Conservation (phyloP, 805 yeast genomes). For the Metschnikowia kofuensis region DNA sequence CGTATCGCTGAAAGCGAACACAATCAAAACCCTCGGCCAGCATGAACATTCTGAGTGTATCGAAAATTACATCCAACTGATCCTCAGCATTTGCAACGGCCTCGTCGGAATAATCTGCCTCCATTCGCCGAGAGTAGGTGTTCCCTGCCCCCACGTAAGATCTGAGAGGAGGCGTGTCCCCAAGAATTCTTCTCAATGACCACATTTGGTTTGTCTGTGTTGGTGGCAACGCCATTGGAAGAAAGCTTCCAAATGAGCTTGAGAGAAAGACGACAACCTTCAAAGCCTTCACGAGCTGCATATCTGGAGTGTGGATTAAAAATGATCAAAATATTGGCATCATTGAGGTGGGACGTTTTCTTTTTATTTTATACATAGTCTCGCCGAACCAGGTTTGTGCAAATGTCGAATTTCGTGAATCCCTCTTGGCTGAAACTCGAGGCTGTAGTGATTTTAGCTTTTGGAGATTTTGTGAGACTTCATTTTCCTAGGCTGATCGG, state of each 20-base stretch:
- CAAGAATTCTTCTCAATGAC: neutral
- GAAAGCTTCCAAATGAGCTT: neutral
- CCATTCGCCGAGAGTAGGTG: neutral
- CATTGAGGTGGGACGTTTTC: no score
- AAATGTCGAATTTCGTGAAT: no score
- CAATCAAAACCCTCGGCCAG: neutral
- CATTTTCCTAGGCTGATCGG: no score
- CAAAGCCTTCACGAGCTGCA: neutral
- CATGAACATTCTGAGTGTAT: neutral
- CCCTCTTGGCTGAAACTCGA: no score
- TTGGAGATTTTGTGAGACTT: no score
- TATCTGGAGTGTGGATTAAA: no score
- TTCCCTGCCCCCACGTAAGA: neutral
- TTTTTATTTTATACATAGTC: no score
- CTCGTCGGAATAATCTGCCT: no score
- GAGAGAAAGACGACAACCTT: neutral
- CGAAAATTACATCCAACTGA: neutral
- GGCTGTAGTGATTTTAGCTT: no score
- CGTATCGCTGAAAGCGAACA: neutral
- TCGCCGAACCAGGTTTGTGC: no score
- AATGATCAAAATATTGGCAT: no score
- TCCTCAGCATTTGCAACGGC: neutral
- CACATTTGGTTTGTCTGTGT: neutral
- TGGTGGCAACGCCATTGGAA: neutral
- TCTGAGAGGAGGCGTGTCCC: neutral